phyloP scores from a whole-genome alignment of 306 rosid genomes.

The Acmispon strigosus region DNA sequence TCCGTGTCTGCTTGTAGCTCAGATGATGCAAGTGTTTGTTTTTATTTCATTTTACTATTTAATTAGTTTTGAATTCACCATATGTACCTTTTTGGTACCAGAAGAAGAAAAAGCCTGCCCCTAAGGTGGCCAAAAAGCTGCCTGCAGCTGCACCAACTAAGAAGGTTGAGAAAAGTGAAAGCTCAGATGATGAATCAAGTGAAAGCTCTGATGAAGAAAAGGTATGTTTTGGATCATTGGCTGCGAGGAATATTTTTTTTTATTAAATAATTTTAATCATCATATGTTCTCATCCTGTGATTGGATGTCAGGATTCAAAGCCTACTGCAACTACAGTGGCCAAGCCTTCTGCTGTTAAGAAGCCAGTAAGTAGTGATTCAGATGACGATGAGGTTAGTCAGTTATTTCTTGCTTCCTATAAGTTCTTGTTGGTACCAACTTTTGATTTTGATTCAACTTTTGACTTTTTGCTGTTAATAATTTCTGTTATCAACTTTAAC shows the following conservation, averaged over 20 bases:
- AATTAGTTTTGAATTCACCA: neutral
- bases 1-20: neutral
- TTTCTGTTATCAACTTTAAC: neutral
- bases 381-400: constrained; percentile 36
- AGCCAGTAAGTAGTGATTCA: constrained; percentile 28
- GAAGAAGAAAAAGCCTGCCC: neutral
- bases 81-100: neutral
- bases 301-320: constrained; percentile 29
- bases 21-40: too few relatives aligned
- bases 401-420: neutral
- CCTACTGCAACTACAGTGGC: constrained; percentile 8
- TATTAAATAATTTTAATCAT: neutral
- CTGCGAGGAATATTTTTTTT: neutral
- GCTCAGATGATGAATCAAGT: constrained; percentile 32
- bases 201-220: constrained; percentile 31
- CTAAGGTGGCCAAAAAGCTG: constrained; percentile 10
- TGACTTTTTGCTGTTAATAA: neutral
- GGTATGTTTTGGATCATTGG: neutral
- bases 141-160: constrained; percentile 1
- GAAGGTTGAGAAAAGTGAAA: constrained; percentile 20
- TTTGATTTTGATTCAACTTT: neutral
- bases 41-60: neutral
- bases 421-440: neutral
- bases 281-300: neutral
- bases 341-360: constrained; percentile 31